Conservation (phyloP, 225 moss, liverwort and hornwort species). For the Sphagnum contortum region DNA sequence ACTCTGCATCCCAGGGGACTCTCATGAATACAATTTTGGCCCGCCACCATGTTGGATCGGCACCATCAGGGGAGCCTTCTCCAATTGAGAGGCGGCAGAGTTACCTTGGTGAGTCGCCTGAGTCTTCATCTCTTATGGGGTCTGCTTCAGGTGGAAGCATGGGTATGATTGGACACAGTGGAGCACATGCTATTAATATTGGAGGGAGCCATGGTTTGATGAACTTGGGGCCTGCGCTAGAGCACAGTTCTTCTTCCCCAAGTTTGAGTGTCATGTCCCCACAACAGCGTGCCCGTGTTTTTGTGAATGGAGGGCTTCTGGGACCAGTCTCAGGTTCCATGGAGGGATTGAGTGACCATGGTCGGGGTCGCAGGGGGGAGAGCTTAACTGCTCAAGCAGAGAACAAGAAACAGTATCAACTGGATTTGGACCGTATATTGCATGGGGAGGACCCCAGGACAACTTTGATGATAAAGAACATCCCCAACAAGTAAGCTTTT, state of each 20-base stretch:
- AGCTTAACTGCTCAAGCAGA: slow-evolving; percentile 68
- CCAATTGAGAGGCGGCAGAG: slow-evolving; percentile 71
- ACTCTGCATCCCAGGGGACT: slow-evolving; percentile 68
- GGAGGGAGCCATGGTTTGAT: slow-evolving; percentile 63
- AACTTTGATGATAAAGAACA: slow-evolving; percentile 95
- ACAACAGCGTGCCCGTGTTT: slow-evolving; percentile 77
- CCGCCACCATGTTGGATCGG: slow-evolving; percentile 83
- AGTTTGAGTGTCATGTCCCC: slow-evolving; percentile 83
- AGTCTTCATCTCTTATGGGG: slow-evolving; percentile 59
- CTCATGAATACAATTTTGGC: slow-evolving; percentile 49
- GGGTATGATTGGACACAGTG: slow-evolving; percentile 58
- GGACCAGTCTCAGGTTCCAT: slow-evolving; percentile 45
- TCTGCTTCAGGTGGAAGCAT: slow-evolving; percentile 44
- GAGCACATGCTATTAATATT: slow-evolving; percentile 84
- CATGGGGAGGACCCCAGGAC: slow-evolving; percentile 90
- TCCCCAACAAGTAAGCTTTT: slow-evolving; percentile 76
- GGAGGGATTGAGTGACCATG: slow-evolving; percentile 71
- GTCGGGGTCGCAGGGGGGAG: slow-evolving; percentile 77
- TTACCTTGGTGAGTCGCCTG: slow-evolving; percentile 81
- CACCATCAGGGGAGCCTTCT: slow-evolving; percentile 84
- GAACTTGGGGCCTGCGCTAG: slow-evolving; percentile 55
- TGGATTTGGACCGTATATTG: slow-evolving; percentile 87
- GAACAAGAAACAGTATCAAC: slow-evolving; percentile 98
- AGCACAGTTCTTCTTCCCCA: slow-evolving; percentile 64
- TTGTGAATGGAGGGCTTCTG: slow-evolving; percentile 63